phyloP scores from a whole-genome alignment of 2,329 filamentous ascomycete genomes.

The Ustulina deusta region DNA sequence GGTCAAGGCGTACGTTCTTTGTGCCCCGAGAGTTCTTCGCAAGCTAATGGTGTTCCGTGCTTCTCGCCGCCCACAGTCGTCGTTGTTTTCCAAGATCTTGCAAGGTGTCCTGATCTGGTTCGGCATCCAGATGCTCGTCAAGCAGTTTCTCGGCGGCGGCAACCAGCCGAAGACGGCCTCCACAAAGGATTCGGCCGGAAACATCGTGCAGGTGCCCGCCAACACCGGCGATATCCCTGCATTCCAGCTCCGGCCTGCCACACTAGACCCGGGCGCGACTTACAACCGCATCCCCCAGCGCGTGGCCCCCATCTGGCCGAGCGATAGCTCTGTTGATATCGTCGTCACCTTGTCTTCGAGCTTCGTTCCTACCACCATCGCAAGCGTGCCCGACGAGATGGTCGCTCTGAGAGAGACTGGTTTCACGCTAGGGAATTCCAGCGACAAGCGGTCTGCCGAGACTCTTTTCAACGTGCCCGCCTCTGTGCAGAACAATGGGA shows the following conservation, averaged over 20 bases:
- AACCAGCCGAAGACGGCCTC: conserved; percentile 61
- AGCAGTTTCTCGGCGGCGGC: conserved; percentile 63
- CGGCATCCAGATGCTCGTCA: conserved; percentile 69
- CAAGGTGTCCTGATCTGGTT: conserved; percentile 68
- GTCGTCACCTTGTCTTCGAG: conserved; percentile 85
- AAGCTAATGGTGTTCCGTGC: conserved; percentile 36
- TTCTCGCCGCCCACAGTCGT: conserved; percentile 42
- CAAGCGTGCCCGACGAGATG: conserved; percentile 72
- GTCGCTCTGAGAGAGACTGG: conserved; percentile 83
- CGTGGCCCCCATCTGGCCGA: conserved; percentile 89
- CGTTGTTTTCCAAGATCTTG: conserved; percentile 61
- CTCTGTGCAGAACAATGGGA: conserved; percentile 89
- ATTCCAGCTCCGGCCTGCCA: conserved; percentile 72
- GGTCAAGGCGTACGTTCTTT: conserved; percentile 52
- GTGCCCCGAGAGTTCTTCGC: background rate
- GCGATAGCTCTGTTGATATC: conserved; percentile 83
- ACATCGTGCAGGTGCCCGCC: conserved; percentile 64
- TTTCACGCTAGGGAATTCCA: conserved; percentile 83
- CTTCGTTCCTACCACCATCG: conserved; percentile 75
- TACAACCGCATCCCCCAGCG: conserved; percentile 75
- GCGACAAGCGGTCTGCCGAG: conserved; percentile 81
- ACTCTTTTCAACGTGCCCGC: conserved; percentile 81
- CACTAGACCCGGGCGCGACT: conserved; percentile 69
- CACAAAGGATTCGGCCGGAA: conserved; percentile 64
- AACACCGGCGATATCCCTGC: conserved; percentile 70